Base-by-base conservation (phyloP, 768 basidiomycete species). In the Tremella mesenterica region DNA sequence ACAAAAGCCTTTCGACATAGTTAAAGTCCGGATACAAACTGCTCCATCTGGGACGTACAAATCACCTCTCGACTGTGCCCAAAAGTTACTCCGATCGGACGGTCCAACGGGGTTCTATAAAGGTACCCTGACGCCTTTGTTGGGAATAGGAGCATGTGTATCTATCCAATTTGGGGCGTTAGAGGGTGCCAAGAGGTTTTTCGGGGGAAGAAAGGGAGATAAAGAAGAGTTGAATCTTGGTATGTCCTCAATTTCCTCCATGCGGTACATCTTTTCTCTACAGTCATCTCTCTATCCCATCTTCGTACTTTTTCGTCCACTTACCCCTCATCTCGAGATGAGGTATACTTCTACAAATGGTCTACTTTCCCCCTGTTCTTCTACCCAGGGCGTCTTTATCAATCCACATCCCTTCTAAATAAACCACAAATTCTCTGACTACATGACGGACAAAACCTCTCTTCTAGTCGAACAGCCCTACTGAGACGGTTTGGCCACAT, bases 1-100 rank as follows among this genome's bases (percentile, higher is more conserved):
- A n/a, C n/a, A n/a, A n/a, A n/a, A 93, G 73, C 91, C 91, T 12
- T 96, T 96, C 74, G 91, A 96, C 74, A 91, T 93, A 59, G 87
- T 91, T 76, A 95, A 95, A 84, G 73, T 74, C 41, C 83, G 91
- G 55, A 90, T 93, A 84, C 91, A 96, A 82, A 93, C 91, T 10
- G 80, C 90, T 23, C 80, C 91, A 33, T 82, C 83, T 67, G 91
- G 91, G 38, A 93, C 90, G 2, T 93, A 91, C 74, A 78, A 74
- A 43, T 86, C 87, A 56, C 90, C 92, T 82, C 57, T 92, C 53
- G 80, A 90, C 57, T 93, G 90, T 71, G 91, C 89, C 9, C 81
- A 83, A n/a, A 86, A 85, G 46, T 87, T 96, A 59, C 64, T 96
- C 52, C 89, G 81, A 73, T 85, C 88, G 56, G 91, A 95, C 69